These are phyloP conservation scores for Aspergillus cristatus DNA, from an alignment of 495 filamentous ascomycete species.

Conservation along the genomic window DNA sequence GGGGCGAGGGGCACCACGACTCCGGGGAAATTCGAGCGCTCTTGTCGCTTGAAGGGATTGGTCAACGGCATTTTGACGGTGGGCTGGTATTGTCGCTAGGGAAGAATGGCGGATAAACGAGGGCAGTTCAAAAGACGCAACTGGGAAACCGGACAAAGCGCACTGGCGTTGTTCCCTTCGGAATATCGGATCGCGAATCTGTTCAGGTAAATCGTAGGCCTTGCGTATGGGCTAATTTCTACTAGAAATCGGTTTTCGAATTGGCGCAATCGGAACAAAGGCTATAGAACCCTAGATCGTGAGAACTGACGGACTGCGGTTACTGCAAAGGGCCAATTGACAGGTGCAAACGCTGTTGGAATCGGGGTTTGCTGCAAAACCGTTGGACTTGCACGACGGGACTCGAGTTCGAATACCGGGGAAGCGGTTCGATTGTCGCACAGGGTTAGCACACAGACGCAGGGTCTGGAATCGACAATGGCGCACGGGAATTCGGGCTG, in stretches of 20 bases:
- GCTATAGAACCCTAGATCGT: neutral
- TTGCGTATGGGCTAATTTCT: slow-evolving; percentile 1
- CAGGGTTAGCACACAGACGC: too few relatives aligned
- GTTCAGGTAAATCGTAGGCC: slow-evolving; percentile 1
- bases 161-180: too few relatives aligned
- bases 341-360: slow-evolving; percentile 11
- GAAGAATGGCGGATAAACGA: neutral
- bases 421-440: neutral
- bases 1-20: slow-evolving; percentile 45
- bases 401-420: neutral
- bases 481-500: neutral
- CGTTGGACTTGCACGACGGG: neutral
- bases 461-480: too few relatives aligned
- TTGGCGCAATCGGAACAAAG: slow-evolving; percentile 2
- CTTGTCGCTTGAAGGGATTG: slow-evolving; percentile 44
- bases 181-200: too few relatives aligned
- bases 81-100: slow-evolving; percentile 13
- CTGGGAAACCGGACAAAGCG: neutral
- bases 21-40: slow-evolving; percentile 38
- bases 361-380: neutral
- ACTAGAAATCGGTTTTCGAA: neutral
- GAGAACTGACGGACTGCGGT: neutral
- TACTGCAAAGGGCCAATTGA: slow-evolving; percentile 5
- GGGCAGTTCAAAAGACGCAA: slow-evolving; percentile 2
- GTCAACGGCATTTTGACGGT: slow-evolving; percentile 23